Base-by-base conservation (phyloP, 1,139 yeast genomes). In the Kurtzmaniella quercitrusa region DNA sequence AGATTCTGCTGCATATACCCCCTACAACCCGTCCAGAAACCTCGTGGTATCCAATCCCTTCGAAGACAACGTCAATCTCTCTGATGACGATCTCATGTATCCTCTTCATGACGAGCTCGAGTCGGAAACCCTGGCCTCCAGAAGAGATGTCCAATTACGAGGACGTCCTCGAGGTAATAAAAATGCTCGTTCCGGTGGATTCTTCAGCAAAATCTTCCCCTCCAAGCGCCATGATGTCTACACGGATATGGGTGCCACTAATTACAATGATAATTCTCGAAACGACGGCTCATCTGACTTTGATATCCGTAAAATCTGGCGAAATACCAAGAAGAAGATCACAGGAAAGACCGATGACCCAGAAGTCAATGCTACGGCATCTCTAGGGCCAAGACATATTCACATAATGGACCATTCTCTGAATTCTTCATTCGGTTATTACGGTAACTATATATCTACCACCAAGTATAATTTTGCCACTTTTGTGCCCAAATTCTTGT, bases 381-480 rank as follows among this genome's bases (percentile, higher is more conserved):
- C 36, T 34, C 31, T 48, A 34, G 68, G 63, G 1, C 96, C 96
- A 23, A 75, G 98, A 52, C 71, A 79, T 25, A 82, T 93, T 27
- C 73, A 77, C 53, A 62, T 93, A 39, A 85, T 89, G 69, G 80
- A 86, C 55, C 69, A 66, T 39, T 59, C 65, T 2, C 70, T 79
- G 12, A 89, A 89, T 53, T 51, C 66, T 3, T 64, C 75, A 2
- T 74, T 72, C 46, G 77, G 83, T 2, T 93, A 78, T 66, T 75
- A 76, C 50, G 93, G 85, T 49, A 94, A 94, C 60, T 91, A 91
- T 60, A 84, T 94, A 51, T 86, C 96, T 38, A 94, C 99, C 3
- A 91, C 98, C n/a, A 94, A 94, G 63, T 94, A 94, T 69, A 94
- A 93, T 62, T 66, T 82, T 48, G 96, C 95, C 25, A 94, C 98